Percentiles rank a stretch among this genome's conserved stretches.
Evolutionary conservation across 108 stramenopile species (phyloP).

Genomic region (Pelagomonas calceolata): DNA sequence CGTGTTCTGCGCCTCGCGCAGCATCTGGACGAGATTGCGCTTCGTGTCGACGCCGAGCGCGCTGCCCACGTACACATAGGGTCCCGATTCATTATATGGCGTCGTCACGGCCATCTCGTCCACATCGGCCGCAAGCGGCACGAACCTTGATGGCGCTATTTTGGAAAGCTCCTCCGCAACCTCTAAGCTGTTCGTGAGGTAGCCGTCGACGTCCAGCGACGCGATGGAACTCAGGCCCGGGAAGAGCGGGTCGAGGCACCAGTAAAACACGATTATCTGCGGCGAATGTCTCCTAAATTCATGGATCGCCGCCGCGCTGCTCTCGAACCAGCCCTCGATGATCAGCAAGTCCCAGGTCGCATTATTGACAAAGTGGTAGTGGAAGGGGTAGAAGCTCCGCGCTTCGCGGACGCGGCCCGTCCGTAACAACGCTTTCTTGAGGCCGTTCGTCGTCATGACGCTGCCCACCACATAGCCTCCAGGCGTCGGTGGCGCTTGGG

Average conservation of each 20-base stretch:
- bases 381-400: conserved; percentile 26
- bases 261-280: conserved; percentile 19
- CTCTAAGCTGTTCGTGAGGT: conserved; percentile 26
- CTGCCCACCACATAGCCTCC: conserved; percentile 23
- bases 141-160: conserved; percentile 13
- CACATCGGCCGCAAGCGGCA: conserved; percentile 14
- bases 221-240: conserved; percentile 19
- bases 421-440: conserved; percentile 14
- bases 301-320: conserved; percentile 29
- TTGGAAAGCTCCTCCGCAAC: conserved; percentile 3
- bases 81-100: not conserved
- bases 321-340: conserved; percentile 37
- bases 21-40: conserved; percentile 21
- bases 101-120: conserved; percentile 12
- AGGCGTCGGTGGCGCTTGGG: conserved; percentile 15
- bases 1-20: conserved; percentile 8
- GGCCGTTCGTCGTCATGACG: conserved; percentile 31
- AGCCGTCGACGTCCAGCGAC: conserved; percentile 34
- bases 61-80: conserved; percentile 28
- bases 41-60: conserved; percentile 23
- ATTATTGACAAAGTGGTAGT: conserved; percentile 16
- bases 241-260: conserved; percentile 30
- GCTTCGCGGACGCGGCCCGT: conserved; percentile 11
- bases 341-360: conserved; percentile 29
- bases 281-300: conserved; percentile 13